phyloP scores from a whole-genome alignment of 495 filamentous ascomycete genomes.

The Xylaria palmicola region DNA sequence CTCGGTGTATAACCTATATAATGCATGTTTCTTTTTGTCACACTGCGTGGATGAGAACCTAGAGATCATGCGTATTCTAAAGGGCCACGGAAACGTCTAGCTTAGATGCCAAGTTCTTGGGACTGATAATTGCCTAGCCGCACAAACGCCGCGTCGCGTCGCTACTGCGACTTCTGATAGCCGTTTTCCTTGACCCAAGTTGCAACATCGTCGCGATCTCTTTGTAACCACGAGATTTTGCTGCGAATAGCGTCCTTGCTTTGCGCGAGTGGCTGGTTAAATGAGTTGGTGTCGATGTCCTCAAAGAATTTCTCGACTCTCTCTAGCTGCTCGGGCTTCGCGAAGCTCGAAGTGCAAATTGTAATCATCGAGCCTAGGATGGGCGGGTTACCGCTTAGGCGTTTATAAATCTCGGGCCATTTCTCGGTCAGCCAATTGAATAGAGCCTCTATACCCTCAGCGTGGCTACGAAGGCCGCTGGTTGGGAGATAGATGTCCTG shows the following conservation, averaged over 20 bases:
- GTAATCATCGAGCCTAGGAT: conserved; percentile 86
- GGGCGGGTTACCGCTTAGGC: conserved; percentile 62
- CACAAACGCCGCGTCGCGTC: not conserved
- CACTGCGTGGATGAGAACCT: not conserved
- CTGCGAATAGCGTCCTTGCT: conserved; percentile 60
- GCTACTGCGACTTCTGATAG: conserved; percentile 16
- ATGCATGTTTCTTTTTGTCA: not conserved
- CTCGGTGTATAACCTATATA: not conserved
- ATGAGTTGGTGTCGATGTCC: conserved; percentile 75
- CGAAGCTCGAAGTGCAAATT: conserved; percentile 82
- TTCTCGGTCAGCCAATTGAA: conserved; percentile 83
- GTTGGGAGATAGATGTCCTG: conserved; percentile 94
- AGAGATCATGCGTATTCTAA: not conserved
- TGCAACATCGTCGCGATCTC: conserved; percentile 56
- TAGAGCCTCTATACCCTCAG: conserved; percentile 74
- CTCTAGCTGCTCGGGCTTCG: conserved; percentile 67
- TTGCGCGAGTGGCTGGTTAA: conserved; percentile 61
- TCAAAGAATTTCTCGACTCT: conserved; percentile 80
- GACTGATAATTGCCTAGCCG: too few species aligned
- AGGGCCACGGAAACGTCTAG: too few species aligned
- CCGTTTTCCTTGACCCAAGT: conserved; percentile 50
- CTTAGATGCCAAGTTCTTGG: not conserved
- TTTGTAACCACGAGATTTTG: conserved; percentile 58
- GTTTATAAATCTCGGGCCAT: conserved; percentile 78
- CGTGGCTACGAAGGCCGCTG: conserved; percentile 72